phyloP scores from a whole-genome alignment of 2,329 filamentous ascomycete species.

The Epichloe sp. region DNA sequence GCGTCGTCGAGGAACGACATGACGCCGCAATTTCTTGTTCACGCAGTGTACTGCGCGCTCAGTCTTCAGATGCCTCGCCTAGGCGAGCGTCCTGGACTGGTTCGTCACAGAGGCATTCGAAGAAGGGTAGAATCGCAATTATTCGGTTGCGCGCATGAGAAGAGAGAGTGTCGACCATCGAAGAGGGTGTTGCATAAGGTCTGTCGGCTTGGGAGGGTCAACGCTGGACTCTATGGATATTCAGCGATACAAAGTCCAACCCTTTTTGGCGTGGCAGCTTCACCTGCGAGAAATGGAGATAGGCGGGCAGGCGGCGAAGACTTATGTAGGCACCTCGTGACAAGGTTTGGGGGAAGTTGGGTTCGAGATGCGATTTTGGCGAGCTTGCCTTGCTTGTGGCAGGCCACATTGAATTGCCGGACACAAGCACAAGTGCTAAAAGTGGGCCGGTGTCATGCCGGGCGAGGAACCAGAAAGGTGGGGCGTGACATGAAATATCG shows the following conservation, averaged over 20 bases:
- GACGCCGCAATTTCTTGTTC: neutral
- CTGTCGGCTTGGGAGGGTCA: neutral
- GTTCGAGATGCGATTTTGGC: neutral
- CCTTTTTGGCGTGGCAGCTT: neutral
- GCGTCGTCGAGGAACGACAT: conserved; percentile 4
- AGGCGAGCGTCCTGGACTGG: conserved; percentile 3
- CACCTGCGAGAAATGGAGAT: too few species aligned
- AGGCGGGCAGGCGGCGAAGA: too few species aligned
- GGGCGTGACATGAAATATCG: too few species aligned
- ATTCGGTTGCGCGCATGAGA: conserved; percentile 1
- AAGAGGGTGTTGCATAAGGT: neutral
- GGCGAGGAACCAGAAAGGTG: too few species aligned
- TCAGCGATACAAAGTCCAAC: neutral
- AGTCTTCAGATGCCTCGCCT: conserved; percentile 3
- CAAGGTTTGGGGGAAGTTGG: neutral
- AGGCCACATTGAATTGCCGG: neutral
- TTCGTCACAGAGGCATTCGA: conserved; percentile 2
- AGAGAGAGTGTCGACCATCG: neutral
- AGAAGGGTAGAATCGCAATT: neutral
- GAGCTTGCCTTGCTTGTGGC: neutral
- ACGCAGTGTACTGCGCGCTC: neutral
- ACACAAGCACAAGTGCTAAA: too few species aligned
- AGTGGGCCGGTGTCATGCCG: too few species aligned
- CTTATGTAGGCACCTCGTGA: neutral
- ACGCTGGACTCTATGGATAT: neutral